phyloP scores from a whole-genome alignment of 2,329 filamentous ascomycete species.

The Phialemoniopsis sp. region DNA sequence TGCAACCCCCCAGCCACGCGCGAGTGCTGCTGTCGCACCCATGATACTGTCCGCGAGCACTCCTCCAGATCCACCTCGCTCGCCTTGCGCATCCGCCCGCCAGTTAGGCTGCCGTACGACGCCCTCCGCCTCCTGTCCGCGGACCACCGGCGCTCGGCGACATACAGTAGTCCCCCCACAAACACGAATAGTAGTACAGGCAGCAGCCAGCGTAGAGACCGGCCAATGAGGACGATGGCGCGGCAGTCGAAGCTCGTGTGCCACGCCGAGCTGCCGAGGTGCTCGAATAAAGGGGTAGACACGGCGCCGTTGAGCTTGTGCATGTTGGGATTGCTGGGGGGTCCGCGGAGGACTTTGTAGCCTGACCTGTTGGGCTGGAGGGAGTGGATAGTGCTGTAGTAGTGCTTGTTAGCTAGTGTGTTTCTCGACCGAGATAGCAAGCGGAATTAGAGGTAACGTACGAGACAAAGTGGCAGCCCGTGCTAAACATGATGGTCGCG shows the following conservation, averaged over 20 bases:
- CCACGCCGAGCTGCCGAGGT: conserved; percentile 36
- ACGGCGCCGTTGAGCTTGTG: conserved; percentile 33
- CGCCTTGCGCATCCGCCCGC: no score
- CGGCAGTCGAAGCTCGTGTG: conserved; percentile 28
- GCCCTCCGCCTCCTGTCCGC: conserved; percentile 3
- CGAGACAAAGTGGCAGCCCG: conserved; percentile 36
- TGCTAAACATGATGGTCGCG: conserved; percentile 36
- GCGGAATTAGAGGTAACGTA: conserved; percentile 11
- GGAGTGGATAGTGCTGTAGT: conserved; percentile 25
- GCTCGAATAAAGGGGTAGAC: conserved; percentile 32
- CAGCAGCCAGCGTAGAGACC: conserved; percentile 3
- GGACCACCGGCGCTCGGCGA: conserved; percentile 3
- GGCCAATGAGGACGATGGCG: conserved; percentile 17
- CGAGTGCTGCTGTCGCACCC: no score
- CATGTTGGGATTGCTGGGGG: conserved; percentile 16
- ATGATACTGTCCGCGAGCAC: no score
- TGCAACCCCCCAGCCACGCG: no score
- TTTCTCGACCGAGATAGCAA: not conserved
- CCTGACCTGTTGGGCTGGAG: conserved; percentile 22
- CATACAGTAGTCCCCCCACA: conserved; percentile 1
- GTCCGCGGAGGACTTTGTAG: conserved; percentile 29
- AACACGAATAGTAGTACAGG: conserved; percentile 5
- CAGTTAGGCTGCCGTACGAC: no score
- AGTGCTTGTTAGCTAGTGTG: conserved; percentile 3
- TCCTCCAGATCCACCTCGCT: no score